Conservation (phyloP, 768 basidiomycete genomes). For the Xerocomellus intermedius region DNA sequence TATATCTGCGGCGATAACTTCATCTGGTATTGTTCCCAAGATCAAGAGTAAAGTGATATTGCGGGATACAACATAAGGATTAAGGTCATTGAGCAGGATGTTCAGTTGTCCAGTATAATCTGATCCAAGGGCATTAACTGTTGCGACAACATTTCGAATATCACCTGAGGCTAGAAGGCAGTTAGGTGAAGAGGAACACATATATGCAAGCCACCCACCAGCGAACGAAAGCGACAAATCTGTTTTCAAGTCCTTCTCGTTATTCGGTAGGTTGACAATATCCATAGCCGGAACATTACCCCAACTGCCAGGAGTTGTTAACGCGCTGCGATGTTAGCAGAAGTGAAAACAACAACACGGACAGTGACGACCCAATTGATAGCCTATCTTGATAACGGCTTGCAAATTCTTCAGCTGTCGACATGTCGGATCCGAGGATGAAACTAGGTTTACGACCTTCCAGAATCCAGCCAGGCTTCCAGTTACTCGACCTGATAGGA, state of each 20-base stretch:
- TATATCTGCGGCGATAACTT: constrained; percentile 37
- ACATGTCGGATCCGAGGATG: constrained; percentile 2
- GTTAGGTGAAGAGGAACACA: background rate
- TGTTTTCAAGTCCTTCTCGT: constrained; percentile 15
- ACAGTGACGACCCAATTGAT: constrained; percentile 27
- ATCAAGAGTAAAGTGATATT: constrained; percentile 44
- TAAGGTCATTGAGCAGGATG: constrained; percentile 44
- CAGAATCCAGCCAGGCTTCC: constrained; percentile 24
- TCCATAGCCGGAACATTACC: constrained; percentile 38
- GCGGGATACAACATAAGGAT: constrained; percentile 32
- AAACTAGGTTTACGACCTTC: constrained; percentile 24
- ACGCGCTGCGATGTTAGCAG: background rate
- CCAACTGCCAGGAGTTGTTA: constrained; percentile 21
- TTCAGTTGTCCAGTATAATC: constrained; percentile 40
- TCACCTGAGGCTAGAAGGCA: constrained; percentile 46
- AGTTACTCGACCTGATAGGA: constrained; percentile 15
- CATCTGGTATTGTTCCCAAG: constrained; percentile 36
- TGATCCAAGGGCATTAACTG: constrained; percentile 41
- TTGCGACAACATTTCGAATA: constrained; percentile 43
- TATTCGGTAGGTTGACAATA: constrained; percentile 27
- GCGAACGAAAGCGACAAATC: constrained; percentile 27
- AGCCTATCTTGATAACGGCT: constrained; percentile 25
- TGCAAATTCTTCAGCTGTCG: constrained; percentile 11
- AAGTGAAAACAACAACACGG: background rate
- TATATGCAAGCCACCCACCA: constrained; percentile 12